A percentile compares a stretch with the other conserved stretches of the same genome.
These are phyloP conservation scores for Aspergillus jensenii DNA, from an alignment of 2,329 filamentous ascomycete species.

Conservation along the genomic window DNA sequence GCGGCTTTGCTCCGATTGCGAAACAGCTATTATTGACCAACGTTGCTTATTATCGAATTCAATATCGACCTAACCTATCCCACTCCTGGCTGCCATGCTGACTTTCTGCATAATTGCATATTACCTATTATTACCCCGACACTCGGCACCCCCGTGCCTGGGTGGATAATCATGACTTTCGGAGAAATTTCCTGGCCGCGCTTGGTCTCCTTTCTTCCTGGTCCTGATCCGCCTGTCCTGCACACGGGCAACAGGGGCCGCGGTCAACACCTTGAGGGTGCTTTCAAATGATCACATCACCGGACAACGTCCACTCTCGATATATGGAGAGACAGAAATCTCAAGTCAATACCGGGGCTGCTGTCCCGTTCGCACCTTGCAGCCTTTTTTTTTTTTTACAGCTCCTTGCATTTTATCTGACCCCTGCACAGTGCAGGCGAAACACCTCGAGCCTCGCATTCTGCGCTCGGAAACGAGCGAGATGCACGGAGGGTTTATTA, in stretches of 20 bases:
- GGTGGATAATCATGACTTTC: slow-evolving; percentile 1
- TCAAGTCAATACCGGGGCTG: background rate
- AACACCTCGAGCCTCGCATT: background rate
- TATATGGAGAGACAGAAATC: background rate
- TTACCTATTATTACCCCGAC: background rate
- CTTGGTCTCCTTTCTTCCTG: background rate
- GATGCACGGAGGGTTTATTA: background rate
- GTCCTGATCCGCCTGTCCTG: background rate
- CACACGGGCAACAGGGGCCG: background rate
- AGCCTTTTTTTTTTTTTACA: background rate
- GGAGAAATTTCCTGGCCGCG: slow-evolving; percentile 4
- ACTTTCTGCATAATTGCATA: slow-evolving; percentile 2
- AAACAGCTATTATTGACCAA: background rate
- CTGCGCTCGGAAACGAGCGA: background rate
- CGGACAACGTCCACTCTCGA: background rate
- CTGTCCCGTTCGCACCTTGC: background rate
- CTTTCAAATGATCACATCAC: slow-evolving; percentile 2
- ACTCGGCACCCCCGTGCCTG: background rate
- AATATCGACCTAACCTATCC: background rate
- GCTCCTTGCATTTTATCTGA: slow-evolving; percentile 9
- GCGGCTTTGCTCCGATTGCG: background rate
- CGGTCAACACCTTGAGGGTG: background rate
- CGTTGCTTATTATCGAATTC: background rate
- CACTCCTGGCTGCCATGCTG: background rate
- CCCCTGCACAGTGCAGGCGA: background rate